phyloP scores from a whole-genome alignment of 208 protist species.

The Crithidia brevicula region DNA sequence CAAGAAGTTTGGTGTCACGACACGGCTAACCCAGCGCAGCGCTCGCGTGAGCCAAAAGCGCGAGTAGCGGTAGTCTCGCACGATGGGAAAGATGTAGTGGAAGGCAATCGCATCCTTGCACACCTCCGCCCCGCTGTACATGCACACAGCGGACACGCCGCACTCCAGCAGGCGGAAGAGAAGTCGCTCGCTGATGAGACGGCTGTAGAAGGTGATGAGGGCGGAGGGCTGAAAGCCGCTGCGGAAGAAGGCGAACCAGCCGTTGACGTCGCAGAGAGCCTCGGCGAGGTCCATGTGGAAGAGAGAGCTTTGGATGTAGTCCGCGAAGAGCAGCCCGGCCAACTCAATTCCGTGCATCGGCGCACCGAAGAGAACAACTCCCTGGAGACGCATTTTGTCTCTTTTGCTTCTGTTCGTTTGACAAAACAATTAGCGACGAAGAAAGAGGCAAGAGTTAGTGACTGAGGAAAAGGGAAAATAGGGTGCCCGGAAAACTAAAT shows the following conservation, averaged over 20 bases:
- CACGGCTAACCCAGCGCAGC: constrained; percentile 22
- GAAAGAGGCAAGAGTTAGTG: too few species aligned
- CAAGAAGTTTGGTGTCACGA: constrained; percentile 44
- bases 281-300: constrained; percentile 58
- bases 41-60: constrained; percentile 54
- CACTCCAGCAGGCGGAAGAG: constrained; percentile 63
- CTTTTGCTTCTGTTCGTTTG: too few species aligned
- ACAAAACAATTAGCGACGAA: too few species aligned
- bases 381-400: constrained; percentile 15
- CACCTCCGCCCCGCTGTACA: constrained; percentile 30
- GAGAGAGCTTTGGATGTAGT: constrained; percentile 55
- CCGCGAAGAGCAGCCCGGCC: constrained; percentile 46
- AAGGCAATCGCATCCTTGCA: constrained; percentile 60
- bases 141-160: constrained; percentile 40
- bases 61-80: constrained; percentile 68
- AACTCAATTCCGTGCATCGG: constrained; percentile 43
- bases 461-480: too few species aligned
- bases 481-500: too few species aligned
- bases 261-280: constrained; percentile 37
- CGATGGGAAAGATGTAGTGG: constrained; percentile 51
- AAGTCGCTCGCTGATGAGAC: constrained; percentile 40
- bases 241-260: constrained; percentile 26
- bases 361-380: constrained; percentile 29
- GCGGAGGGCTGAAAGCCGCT: constrained; percentile 29
- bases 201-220: constrained; percentile 32